Conservation (phyloP, 257 asterid genomes). For the Jaltomata sinuosa region DNA sequence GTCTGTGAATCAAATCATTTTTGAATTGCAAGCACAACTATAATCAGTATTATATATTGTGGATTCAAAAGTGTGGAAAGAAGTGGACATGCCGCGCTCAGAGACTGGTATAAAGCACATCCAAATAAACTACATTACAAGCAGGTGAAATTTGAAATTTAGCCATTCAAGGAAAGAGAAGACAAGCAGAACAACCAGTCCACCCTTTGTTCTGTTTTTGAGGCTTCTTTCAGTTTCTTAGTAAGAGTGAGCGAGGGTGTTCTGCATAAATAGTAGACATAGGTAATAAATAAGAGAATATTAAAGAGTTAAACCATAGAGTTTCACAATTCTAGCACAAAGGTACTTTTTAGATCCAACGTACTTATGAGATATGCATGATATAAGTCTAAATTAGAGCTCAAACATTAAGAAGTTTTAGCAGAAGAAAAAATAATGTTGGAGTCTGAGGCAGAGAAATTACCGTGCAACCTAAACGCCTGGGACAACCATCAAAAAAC, state of each 20-base stretch:
- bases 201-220: background rate
- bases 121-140: background rate
- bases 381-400: background rate
- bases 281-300: background rate
- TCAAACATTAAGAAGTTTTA: background rate
- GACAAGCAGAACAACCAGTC: background rate
- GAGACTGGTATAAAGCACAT: background rate
- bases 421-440: background rate
- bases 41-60: background rate
- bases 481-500: slow-evolving; percentile 93
- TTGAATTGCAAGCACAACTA: background rate
- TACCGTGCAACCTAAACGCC: slow-evolving; percentile 99
- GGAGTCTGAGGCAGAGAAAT: background rate
- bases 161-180: background rate
- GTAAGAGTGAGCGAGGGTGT: background rate
- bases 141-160: background rate
- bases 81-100: background rate
- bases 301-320: background rate
- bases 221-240: background rate
- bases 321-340: background rate
- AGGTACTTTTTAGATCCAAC: background rate
- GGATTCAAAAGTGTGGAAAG: background rate
- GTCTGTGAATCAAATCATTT: background rate
- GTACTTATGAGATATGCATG: background rate
- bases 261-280: background rate